These are phyloP conservation scores for Didymella lethalis DNA, from an alignment of 2,329 filamentous ascomycete species.

Conservation along the genomic window DNA sequence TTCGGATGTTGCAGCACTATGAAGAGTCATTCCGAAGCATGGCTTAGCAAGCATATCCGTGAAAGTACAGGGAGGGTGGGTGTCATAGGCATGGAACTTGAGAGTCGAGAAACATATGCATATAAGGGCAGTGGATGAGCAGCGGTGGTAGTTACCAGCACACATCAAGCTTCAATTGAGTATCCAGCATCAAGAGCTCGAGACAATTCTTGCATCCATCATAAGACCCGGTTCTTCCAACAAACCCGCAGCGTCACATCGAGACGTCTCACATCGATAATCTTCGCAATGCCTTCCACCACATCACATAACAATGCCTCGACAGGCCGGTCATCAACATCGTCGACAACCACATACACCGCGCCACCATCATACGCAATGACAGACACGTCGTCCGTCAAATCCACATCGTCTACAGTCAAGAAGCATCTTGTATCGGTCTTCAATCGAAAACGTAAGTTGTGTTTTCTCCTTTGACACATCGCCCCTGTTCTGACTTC, in stretches of 20 bases:
- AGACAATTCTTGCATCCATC: not conserved
- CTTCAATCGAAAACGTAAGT: conserved; percentile 25
- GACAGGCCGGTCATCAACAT: not conserved
- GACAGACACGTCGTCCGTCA: conserved; percentile 19
- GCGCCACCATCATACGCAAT: conserved; percentile 23
- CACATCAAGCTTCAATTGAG: not conserved
- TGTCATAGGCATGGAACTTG: conserved; percentile 3
- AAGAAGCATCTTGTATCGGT: conserved; percentile 28
- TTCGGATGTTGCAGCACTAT: not conserved
- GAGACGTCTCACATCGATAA: not conserved
- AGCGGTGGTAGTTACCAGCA: not conserved
- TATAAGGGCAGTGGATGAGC: not conserved
- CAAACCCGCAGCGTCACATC: not conserved
- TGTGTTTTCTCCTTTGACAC: not conserved
- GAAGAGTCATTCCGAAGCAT: conserved; percentile 14
- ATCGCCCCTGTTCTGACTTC: not conserved
- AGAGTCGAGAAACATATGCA: not conserved
- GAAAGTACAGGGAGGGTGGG: not conserved
- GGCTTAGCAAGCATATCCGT: conserved; percentile 10
- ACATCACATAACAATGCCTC: conserved; percentile 5
- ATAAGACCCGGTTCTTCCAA: not conserved
- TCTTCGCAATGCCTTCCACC: conserved; percentile 13
- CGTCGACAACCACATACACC: conserved; percentile 6
- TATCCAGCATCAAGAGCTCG: not conserved
- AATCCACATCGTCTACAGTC: conserved; percentile 23